A percentile compares a stretch with the other conserved stretches of the same genome.
Evolutionary conservation across 345 rosid genomes (phyloP).

Genomic region (Rhizophora apiculata): DNA sequence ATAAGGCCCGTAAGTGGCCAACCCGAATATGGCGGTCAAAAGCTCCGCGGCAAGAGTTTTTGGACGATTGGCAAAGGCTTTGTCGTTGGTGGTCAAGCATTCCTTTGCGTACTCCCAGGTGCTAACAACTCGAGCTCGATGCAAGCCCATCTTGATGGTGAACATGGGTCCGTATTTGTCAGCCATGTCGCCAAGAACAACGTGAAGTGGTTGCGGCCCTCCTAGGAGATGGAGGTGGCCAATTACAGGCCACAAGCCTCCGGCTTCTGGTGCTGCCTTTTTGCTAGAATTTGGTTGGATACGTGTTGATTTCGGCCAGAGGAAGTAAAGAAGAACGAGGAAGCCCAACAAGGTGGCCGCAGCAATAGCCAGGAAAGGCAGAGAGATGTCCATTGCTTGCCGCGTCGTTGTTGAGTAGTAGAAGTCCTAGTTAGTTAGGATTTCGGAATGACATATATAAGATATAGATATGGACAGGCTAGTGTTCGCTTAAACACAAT

Average conservation of each 20-base stretch:
- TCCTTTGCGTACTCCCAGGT: conserved; percentile 26
- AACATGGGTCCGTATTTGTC: conserved; percentile 30
- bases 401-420: no score
- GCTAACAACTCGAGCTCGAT: conserved; percentile 25
- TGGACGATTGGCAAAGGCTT: conserved; percentile 27
- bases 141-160: conserved; percentile 21
- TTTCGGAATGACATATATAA: no score
- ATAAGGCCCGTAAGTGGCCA: conserved; percentile 26
- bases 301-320: not conserved
- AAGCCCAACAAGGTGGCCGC: not conserved
- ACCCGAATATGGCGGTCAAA: conserved; percentile 29
- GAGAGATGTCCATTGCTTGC: not conserved
- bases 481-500: no score
- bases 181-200: conserved; percentile 19
- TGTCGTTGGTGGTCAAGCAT: conserved; percentile 35
- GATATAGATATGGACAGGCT: no score
- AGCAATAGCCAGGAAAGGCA: not conserved
- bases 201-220: conserved; percentile 11
- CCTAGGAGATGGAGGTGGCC: conserved; percentile 39
- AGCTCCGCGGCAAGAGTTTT: conserved; percentile 16
- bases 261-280: conserved; percentile 16
- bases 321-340: not conserved
- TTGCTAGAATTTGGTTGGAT: not conserved
- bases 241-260: conserved; percentile 21
- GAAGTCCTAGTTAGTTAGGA: no score